Evolutionary conservation across 1,284 basidiomycete species (phyloP), one percentile per base, ranked within the genome.

Genomic region (Fomitopsis palustris): DNA sequence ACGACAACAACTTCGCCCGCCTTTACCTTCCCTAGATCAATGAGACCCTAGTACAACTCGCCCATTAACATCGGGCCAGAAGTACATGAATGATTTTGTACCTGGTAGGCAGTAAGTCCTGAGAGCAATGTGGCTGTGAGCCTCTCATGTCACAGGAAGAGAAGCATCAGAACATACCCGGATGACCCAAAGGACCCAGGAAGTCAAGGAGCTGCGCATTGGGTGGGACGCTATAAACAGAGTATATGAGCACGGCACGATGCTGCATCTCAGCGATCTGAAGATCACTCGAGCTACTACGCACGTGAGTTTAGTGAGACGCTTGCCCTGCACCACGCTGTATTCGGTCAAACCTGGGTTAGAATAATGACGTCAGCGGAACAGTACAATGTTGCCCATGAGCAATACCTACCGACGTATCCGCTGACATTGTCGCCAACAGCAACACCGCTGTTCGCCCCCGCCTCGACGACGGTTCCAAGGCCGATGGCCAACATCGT

Each of bases 31-130:
- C 87, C 92, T 47, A 95, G 78, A 56, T 93, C 90, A 69, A 85
- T 79, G 39, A 95, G 78, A n/a, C 93, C 92, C 90, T 92, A 59
- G 39, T 12, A 10, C 45, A 6, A 3, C 16, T 9, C 16, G 8
- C 12, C 1, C 35, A 37, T 19, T 37, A 39, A 8, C n/a, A 19
- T n/a, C 2, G 55, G 10, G 9, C 17, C 39, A 39, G 3, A 17
- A 5, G 42, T 37, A 14, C 9, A 17, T 47, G 7, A 56, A 25
- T 4, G 2, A 17, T 8, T 1, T 69, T 78, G 55, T 67, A 92
- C 91, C 65, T 93, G 90, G 74, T 93, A 94, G 4, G 92, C 91
- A 8, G 92, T 93, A 73, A 93, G 68, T 10, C 91, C 88, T 89
- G 62, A 38, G 12, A n/a, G 52, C 39, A 5, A 55, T 14, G n/a